phyloP scores from a whole-genome alignment of 2,329 filamentous ascomycete genomes.

The Penicillium frequentans region DNA sequence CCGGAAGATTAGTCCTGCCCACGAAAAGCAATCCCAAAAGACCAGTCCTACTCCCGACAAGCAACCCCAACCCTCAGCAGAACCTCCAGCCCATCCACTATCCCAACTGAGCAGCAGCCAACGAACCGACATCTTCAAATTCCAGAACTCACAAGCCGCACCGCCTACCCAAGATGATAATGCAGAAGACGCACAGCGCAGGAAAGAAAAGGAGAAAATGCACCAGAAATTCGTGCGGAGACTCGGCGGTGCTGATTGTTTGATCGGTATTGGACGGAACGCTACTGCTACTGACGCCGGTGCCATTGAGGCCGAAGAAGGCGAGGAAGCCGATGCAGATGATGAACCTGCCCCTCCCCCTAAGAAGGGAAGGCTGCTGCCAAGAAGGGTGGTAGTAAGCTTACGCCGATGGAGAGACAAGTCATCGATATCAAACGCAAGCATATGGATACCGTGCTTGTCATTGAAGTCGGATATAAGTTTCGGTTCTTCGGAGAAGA shows the following conservation, averaged over 20 bases:
- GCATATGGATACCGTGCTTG: conserved; percentile 83
- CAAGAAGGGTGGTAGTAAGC: conserved; percentile 77
- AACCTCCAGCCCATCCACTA: conserved; percentile 8
- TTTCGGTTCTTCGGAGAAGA: conserved; percentile 97
- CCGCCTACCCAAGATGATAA: conserved; percentile 38
- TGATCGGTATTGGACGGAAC: conserved; percentile 64
- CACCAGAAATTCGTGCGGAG: conserved; percentile 88
- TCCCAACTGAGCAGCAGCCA: conserved; percentile 41
- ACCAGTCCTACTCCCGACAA: conserved; percentile 19
- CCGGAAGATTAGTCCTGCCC: conserved; percentile 21
- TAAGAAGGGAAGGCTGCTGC: conserved; percentile 48
- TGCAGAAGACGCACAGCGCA: conserved; percentile 53
- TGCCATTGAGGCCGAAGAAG: conserved; percentile 56
- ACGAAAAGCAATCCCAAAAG: conserved; percentile 15
- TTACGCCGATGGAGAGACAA: conserved; percentile 93
- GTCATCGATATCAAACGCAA: conserved; percentile 91
- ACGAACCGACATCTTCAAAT: conserved; percentile 61
- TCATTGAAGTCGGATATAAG: conserved; percentile 97
- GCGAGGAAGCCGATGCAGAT: conserved; percentile 58
- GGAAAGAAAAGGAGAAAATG: conserved; percentile 65
- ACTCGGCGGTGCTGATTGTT: conserved; percentile 80
- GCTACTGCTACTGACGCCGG: conserved; percentile 54
- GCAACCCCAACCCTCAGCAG: conserved; percentile 4
- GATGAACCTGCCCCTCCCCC: conserved; percentile 48
- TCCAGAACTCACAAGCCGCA: conserved; percentile 51